Evolutionary conservation across 192 early-diverging fungal genomes (phyloP).

Genomic region (Entomortierella beljakovae): DNA sequence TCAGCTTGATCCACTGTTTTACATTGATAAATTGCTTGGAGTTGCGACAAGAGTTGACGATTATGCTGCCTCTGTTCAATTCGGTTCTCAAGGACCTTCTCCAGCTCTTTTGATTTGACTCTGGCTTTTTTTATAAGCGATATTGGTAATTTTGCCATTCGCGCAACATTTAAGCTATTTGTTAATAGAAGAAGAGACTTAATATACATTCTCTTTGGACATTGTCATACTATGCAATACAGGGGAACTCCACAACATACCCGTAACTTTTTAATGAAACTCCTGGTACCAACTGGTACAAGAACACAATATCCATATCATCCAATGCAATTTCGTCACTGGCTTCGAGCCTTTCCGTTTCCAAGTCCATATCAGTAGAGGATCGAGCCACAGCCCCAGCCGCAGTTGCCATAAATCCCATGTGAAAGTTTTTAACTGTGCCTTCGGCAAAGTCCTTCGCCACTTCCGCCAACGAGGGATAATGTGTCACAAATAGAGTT

Average conservation of each 20-base stretch:
- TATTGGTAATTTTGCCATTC: slow-evolving; percentile 70
- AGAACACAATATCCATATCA: slow-evolving; percentile 67
- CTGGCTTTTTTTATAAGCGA: slow-evolving; percentile 62
- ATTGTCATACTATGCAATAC: neutral
- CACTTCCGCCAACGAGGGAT: slow-evolving; percentile 71
- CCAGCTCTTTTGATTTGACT: slow-evolving; percentile 65
- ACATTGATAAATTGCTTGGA: neutral
- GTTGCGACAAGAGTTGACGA: neutral
- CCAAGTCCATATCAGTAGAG: slow-evolving; percentile 4
- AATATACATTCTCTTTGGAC: neutral
- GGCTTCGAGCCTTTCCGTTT: neutral
- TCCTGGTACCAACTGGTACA: slow-evolving; percentile 76
- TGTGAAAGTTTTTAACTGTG: slow-evolving; percentile 55
- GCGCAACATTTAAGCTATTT: slow-evolving; percentile 76
- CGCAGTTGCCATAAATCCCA: slow-evolving; percentile 64
- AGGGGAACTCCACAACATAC: slow-evolving; percentile 31
- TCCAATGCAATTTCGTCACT: slow-evolving; percentile 5
- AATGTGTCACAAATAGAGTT: slow-evolving; percentile 86
- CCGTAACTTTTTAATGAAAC: slow-evolving; percentile 75
- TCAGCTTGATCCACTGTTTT: neutral
- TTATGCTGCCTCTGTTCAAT: neutral
- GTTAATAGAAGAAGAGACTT: neutral
- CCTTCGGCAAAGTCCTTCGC: slow-evolving; percentile 44
- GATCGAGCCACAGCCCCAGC: slow-evolving; percentile 23
- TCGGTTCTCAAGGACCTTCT: slow-evolving; percentile 32